Percentiles rank a stretch among this genome's conserved stretches.
Conservation (phyloP, 495 filamentous ascomycete species). For the Xylaria nigripes region DNA sequence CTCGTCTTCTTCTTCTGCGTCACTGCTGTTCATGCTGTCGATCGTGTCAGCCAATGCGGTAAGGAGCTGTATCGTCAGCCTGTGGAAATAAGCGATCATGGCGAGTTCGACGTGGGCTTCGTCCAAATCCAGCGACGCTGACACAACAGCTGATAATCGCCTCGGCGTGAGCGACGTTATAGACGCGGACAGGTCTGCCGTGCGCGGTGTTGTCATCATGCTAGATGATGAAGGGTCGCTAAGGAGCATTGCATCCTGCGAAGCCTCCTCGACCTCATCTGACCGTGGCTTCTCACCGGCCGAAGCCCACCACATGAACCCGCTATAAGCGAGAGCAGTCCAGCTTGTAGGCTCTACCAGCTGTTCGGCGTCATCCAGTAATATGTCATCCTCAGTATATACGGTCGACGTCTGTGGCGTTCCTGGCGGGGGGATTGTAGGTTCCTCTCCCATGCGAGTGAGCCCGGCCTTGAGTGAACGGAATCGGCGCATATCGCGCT, state of each 20-base stretch:
- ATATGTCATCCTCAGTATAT: constrained; percentile 21
- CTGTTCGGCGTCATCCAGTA: constrained; percentile 39
- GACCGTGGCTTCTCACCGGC: constrained; percentile 73
- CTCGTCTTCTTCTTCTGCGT: constrained; percentile 29
- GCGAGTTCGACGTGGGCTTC: constrained; percentile 54
- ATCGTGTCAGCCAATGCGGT: constrained; percentile 60
- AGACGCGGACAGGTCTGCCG: constrained; percentile 30
- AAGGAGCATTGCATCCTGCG: constrained; percentile 40
- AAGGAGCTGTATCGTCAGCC: constrained; percentile 66
- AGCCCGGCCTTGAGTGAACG: constrained; percentile 60
- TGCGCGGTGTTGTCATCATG: constrained; percentile 22
- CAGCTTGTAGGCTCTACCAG: constrained; percentile 77
- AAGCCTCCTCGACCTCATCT: constrained; percentile 40
- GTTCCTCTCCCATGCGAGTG: constrained; percentile 37
- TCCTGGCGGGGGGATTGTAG: constrained; percentile 17
- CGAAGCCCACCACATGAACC: constrained; percentile 98
- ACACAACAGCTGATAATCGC: constrained; percentile 7
- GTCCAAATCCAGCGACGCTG: constrained; percentile 18
- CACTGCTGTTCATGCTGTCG: constrained; percentile 49
- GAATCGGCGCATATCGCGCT: constrained; percentile 80
- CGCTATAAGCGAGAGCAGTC: constrained; percentile 79
- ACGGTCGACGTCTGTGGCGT: constrained; percentile 21
- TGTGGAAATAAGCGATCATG: constrained; percentile 86
- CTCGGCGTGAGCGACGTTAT: constrained; percentile 30
- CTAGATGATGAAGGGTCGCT: constrained; percentile 31